These are phyloP conservation scores for Candida sanyaensis DNA, from an alignment of 1,139 yeast genomes.

Conservation along the genomic window DNA sequence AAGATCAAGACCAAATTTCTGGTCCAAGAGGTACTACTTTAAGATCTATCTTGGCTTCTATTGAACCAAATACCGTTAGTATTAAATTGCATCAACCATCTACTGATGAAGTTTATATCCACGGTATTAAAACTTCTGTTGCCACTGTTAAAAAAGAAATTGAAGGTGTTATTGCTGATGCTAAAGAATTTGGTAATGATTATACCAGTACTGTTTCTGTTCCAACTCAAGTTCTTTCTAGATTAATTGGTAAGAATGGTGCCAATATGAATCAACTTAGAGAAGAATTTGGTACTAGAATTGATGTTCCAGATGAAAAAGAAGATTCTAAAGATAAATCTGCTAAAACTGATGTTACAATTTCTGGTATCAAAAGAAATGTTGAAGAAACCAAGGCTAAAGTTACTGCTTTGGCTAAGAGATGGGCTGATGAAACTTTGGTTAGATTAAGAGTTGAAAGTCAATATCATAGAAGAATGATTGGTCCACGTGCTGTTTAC, in stretches of 20 bases:
- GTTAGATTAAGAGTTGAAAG: conserved; percentile 68
- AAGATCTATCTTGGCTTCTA: conserved; percentile 44
- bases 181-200: conserved; percentile 62
- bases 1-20: conserved; percentile 57
- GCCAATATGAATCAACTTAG: conserved; percentile 66
- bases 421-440: conserved; percentile 81
- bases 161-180: conserved; percentile 58
- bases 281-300: conserved; percentile 76
- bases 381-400: conserved; percentile 72
- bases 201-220: conserved; percentile 57
- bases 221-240: conserved; percentile 68
- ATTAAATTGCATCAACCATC: conserved; percentile 46
- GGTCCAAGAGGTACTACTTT: conserved; percentile 64
- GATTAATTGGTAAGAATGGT: conserved; percentile 91
- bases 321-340: conserved; percentile 32
- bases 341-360: conserved; percentile 55
- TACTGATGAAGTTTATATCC: conserved; percentile 57
- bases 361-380: conserved; percentile 79
- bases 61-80: conserved; percentile 40
- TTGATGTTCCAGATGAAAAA: conserved; percentile 56
- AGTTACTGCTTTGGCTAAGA: conserved; percentile 61
- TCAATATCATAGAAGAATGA: conserved; percentile 78
- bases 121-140: conserved; percentile 65
- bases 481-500: conserved; percentile 82
- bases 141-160: conserved; percentile 54